Conservation (phyloP, 192 early-diverging fungal species). For the Geranomyces michiganensis region DNA sequence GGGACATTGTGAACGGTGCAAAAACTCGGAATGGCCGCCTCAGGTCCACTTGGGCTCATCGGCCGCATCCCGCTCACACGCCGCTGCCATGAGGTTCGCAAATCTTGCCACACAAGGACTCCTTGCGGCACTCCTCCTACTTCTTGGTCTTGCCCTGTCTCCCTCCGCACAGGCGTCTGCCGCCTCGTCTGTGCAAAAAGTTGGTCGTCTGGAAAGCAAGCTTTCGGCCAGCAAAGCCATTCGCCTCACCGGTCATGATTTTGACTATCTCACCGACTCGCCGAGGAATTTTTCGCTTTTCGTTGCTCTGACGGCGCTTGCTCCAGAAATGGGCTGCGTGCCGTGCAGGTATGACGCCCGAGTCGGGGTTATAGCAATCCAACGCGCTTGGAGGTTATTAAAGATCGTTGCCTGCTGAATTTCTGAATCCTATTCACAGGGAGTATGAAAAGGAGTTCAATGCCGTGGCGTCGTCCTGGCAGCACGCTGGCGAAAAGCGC, state of each 20-base stretch:
- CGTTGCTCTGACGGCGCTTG: constrained; percentile 68
- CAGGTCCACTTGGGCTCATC: no score
- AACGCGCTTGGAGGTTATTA: neutral
- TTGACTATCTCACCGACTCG: constrained; percentile 56
- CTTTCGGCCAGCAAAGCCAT: constrained; percentile 42
- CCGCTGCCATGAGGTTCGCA: no score
- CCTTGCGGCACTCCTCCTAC: no score
- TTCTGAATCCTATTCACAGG: constrained; percentile 42
- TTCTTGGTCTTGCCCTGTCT: no score
- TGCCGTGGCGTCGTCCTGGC: constrained; percentile 55
- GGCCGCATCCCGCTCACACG: no score
- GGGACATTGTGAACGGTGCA: no score
- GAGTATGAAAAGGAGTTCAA: constrained; percentile 70
- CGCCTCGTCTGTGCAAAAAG: constrained; percentile 4
- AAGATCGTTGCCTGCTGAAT: neutral
- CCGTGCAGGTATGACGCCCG: constrained; percentile 77
- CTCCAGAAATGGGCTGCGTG: constrained; percentile 62
- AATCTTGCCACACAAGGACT: no score
- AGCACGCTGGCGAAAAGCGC: constrained; percentile 42
- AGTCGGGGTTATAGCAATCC: neutral
- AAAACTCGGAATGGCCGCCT: no score
- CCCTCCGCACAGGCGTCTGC: no score
- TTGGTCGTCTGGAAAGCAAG: constrained; percentile 21
- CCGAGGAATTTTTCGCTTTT: constrained; percentile 73
- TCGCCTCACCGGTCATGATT: constrained; percentile 59